Evolutionary conservation across 331 rosid genomes (phyloP).

Genomic region (Phaseolus coccineus): DNA sequence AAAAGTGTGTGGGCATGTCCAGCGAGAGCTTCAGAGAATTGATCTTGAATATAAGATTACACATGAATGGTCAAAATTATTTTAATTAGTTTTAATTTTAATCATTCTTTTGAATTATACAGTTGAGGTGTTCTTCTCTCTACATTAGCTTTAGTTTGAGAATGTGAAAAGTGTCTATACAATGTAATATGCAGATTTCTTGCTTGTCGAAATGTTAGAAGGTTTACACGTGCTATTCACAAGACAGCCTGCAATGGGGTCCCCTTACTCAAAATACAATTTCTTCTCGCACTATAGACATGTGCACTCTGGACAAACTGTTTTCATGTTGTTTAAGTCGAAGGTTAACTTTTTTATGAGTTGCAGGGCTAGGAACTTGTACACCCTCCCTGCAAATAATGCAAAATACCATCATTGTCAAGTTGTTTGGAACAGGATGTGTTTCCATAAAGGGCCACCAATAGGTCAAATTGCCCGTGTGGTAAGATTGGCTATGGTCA

Average conservation of each 20-base stretch:
- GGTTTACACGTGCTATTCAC: constrained; percentile 49
- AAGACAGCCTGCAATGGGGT: constrained; percentile 43
- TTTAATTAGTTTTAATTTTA: background rate
- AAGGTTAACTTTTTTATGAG: constrained; percentile 43
- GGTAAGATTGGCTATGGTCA: constrained; percentile 67
- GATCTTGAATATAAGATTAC: background rate
- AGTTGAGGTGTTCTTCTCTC: background rate
- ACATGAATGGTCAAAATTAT: background rate
- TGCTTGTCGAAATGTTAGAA: constrained; percentile 55
- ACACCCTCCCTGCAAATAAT: constrained; percentile 45
- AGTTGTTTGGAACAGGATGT: constrained; percentile 65
- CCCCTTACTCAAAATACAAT: constrained; percentile 46
- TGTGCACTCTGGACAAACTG: constrained; percentile 46
- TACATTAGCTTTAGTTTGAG: constrained; percentile 1
- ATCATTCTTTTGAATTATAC: background rate
- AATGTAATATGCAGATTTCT: constrained; percentile 61
- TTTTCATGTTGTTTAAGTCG: constrained; percentile 45
- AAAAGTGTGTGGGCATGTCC: background rate
- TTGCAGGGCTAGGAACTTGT: constrained; percentile 48
- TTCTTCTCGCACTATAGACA: constrained; percentile 43
- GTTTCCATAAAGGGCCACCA: constrained; percentile 56
- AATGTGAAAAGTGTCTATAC: constrained; percentile 34
- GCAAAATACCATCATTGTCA: constrained; percentile 56
- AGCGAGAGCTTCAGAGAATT: background rate
- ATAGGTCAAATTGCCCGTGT: constrained; percentile 68